Percentiles rank a stretch among this genome's conserved stretches.
phyloP scores from a whole-genome alignment of 2,329 filamentous ascomycete species.

The Pyricularia sp. region DNA sequence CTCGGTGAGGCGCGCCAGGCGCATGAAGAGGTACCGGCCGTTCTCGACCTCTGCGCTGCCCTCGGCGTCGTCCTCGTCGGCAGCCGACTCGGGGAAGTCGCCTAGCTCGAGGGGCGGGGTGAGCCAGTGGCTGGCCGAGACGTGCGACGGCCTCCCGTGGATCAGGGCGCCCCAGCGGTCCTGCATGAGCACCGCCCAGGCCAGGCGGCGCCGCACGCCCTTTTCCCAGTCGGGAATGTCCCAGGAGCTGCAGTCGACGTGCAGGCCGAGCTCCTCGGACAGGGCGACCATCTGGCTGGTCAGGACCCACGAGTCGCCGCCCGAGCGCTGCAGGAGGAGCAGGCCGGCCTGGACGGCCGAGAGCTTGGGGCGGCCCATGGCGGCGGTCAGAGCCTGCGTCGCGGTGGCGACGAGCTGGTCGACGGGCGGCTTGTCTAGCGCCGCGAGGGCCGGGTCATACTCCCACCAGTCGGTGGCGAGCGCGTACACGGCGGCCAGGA shows the following conservation, averaged over 20 bases:
- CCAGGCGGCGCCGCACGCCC: slow-evolving; percentile 69
- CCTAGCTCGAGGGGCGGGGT: slow-evolving; percentile 23
- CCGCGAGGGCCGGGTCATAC: slow-evolving; percentile 52
- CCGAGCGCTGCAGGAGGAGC: slow-evolving; percentile 59
- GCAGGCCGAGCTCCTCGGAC: slow-evolving; percentile 74
- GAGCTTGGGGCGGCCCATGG: slow-evolving; percentile 70
- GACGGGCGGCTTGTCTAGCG: slow-evolving; percentile 49
- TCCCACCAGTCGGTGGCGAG: slow-evolving; percentile 84
- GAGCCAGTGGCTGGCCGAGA: slow-evolving; percentile 35
- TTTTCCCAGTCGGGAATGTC: slow-evolving; percentile 82
- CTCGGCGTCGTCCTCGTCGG: slow-evolving; percentile 22
- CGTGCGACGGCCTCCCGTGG: slow-evolving; percentile 47
- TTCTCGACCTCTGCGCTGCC: slow-evolving; percentile 29
- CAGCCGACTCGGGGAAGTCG: slow-evolving; percentile 25
- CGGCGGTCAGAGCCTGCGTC: slow-evolving; percentile 49
- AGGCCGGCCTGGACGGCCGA: slow-evolving; percentile 69
- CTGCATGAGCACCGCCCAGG: slow-evolving; percentile 89
- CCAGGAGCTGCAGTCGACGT: slow-evolving; percentile 79
- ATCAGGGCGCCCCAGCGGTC: slow-evolving; percentile 74
- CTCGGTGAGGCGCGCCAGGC: slow-evolving; percentile 34
- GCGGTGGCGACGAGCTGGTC: slow-evolving; percentile 57
- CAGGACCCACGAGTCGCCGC: slow-evolving; percentile 69
- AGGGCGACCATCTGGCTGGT: slow-evolving; percentile 82
- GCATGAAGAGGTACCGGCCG: slow-evolving; percentile 34
- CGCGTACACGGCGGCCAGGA: slow-evolving; percentile 72